These are phyloP conservation scores for Polytrichum commune DNA, from an alignment of 225 moss, liverwort and hornwort species.

Conservation along the genomic window DNA sequence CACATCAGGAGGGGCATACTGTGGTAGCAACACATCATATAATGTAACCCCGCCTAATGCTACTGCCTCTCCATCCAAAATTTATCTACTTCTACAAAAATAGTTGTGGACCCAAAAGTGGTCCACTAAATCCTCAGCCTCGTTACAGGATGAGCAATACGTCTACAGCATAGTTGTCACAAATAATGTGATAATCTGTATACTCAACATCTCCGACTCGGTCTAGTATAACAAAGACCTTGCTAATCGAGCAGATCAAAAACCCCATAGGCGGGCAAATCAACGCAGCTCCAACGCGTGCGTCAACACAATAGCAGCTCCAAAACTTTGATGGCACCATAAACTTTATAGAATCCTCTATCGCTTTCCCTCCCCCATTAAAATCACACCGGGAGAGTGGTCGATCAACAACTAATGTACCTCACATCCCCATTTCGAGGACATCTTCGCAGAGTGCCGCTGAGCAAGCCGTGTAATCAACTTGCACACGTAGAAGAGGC, in stretches of 20 bases:
- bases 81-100: slow-evolving; percentile 3
- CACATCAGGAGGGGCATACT: neutral
- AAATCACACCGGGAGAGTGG: neutral
- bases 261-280: slow-evolving; percentile 3
- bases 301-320: neutral
- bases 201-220: neutral
- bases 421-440: slow-evolving; percentile 5
- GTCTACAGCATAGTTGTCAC: neutral
- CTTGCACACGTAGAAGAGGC: neutral
- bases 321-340: neutral
- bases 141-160: neutral
- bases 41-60: neutral
- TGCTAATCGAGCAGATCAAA: neutral
- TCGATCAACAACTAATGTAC: slow-evolving; percentile 5
- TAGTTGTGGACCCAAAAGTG: neutral
- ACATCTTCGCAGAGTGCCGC: slow-evolving; percentile 9
- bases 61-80: neutral
- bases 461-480: neutral
- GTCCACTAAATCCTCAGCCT: neutral
- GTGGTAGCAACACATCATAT: too few relatives aligned
- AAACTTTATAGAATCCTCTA: neutral
- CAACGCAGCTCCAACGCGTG: neutral
- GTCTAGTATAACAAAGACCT: neutral
- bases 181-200: neutral
- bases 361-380: neutral